Base-by-base conservation (phyloP, 169 alveolate species). In the Hepatocystis sp. region DNA sequence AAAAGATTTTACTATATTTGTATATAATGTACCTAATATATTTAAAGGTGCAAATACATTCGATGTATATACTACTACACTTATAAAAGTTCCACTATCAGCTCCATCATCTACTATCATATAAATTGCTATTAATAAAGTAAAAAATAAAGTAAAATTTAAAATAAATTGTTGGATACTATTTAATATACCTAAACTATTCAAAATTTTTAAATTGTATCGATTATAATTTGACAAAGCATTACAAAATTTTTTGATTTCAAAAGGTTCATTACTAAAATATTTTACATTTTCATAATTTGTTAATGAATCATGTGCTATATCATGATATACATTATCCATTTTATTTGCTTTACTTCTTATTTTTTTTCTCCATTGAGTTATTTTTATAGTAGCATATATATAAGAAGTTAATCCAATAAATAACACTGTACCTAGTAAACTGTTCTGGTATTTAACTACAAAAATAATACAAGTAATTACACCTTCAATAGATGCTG, bases 241-340 rank as follows among this genome's bases (percentile, higher is more conserved):
- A 40, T 78, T 30, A 21, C 85, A 81, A 40, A 85, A 91, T 47
- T 71, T 68, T 28, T 63, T 84, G 17, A 92, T 88, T 81, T 92
- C 95, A 51, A 66, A 84, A 44, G 60, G 19, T 63, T 92, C 95
- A 85, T 92, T 92, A 46, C 91, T 89, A 76, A 66, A 92, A 78
- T 88, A 89, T 85, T 92, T 92, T 46, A 92, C 95, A 58, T 91
- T 88, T 64, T 92, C 96, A 84, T 86, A 92, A 68, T 92, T 92
- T 49, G 67, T 85, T 46, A 92, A 55, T 1, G 93, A 90, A 51
- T 92, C 96, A 64, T 81, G 91, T 15, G 92, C 84, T 39, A 91
- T 76, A 52, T 76, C 88, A 71, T 92, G 94, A 86, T 91, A 85
- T 23, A 91, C 94, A 32, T 92, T 91, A 34, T 92, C 96, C 81